Conservation (phyloP, 768 basidiomycete genomes). For the Atractiella rhizophila region DNA sequence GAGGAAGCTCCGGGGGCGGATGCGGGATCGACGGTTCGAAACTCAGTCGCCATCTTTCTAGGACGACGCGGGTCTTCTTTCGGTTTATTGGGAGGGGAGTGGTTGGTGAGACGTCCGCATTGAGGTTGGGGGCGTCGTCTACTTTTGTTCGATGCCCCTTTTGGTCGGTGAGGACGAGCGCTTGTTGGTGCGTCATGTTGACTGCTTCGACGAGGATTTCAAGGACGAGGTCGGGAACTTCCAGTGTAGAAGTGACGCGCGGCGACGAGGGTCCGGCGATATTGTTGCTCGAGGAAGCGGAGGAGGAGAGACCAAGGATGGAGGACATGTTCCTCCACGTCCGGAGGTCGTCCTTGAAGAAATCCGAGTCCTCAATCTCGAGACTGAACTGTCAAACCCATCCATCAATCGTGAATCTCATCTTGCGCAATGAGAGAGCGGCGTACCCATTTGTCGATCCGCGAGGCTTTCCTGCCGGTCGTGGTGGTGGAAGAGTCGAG, state of each 20-base stretch:
- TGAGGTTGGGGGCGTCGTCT: background rate
- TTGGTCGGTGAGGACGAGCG: slow-evolving; percentile 14
- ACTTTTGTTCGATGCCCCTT: slow-evolving; percentile 6
- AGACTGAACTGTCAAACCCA: slow-evolving; percentile 14
- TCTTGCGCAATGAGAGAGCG: background rate
- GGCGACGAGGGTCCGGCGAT: background rate
- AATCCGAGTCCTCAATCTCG: slow-evolving; percentile 13
- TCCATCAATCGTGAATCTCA: rapidly evolving
- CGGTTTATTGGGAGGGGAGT: too few species aligned
- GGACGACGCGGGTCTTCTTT: slow-evolving; percentile 6
- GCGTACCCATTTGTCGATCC: slow-evolving; percentile 13
- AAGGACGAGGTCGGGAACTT: slow-evolving; percentile 10
- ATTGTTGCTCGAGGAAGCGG: background rate
- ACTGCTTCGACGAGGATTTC: slow-evolving; percentile 14
- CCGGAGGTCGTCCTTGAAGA: slow-evolving; percentile 12
- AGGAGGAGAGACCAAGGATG: background rate
- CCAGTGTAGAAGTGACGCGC: background rate
- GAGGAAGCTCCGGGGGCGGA: slow-evolving; percentile 7
- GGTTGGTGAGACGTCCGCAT: background rate
- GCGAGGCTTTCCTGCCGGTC: background rate
- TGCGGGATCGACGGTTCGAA: slow-evolving; percentile 3
- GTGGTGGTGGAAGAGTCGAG: background rate
- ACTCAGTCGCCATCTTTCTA: slow-evolving; percentile 9
- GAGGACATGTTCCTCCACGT: slow-evolving; percentile 14
- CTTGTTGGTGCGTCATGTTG: slow-evolving; percentile 13